Percentiles rank a stretch among this genome's conserved stretches.
phyloP scores from a whole-genome alignment of 2,329 filamentous ascomycete species.

The Helicocarpus griseus region DNA sequence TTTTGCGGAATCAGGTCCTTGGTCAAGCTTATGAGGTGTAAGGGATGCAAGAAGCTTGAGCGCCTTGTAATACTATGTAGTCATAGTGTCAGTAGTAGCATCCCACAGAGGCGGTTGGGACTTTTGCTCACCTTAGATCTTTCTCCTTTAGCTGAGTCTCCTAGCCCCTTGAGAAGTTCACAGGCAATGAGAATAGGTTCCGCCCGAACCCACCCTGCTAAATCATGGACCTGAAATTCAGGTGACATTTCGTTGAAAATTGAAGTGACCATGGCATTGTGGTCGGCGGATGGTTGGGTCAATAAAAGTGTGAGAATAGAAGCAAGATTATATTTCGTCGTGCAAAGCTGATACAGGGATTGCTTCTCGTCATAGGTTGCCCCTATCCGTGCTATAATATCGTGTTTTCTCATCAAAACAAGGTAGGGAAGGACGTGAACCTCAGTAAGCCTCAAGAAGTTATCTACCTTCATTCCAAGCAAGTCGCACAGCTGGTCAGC shows the following conservation, averaged over 20 bases:
- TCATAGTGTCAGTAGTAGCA: constrained; percentile 15
- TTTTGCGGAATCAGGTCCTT: constrained; percentile 36
- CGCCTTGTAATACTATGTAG: constrained; percentile 40
- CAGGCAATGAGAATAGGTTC: constrained; percentile 69
- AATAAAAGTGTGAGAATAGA: constrained; percentile 51
- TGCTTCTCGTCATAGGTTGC: constrained; percentile 49
- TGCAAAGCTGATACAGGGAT: constrained; percentile 51
- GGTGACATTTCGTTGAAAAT: constrained; percentile 59
- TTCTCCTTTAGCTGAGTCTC: constrained; percentile 50
- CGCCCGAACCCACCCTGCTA: constrained; percentile 60
- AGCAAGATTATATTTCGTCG: constrained; percentile 49
- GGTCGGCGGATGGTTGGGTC: constrained; percentile 52
- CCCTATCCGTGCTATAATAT: constrained; percentile 73
- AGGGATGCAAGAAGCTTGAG: constrained; percentile 42
- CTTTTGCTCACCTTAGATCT: constrained; percentile 45
- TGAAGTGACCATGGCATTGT: constrained; percentile 58
- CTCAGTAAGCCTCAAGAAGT: constrained; percentile 63
- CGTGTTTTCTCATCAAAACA: constrained; percentile 65
- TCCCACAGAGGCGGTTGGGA: background rate
- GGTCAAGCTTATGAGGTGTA: constrained; percentile 39
- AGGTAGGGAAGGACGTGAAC: constrained; percentile 76
- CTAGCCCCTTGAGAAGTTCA: constrained; percentile 71
- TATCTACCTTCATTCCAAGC: constrained; percentile 62
- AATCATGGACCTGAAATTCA: constrained; percentile 56
- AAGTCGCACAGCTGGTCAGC: constrained; percentile 71